Conservation (phyloP, 129 eudicot species). For the Rutidosis leptorrhynchoides region DNA sequence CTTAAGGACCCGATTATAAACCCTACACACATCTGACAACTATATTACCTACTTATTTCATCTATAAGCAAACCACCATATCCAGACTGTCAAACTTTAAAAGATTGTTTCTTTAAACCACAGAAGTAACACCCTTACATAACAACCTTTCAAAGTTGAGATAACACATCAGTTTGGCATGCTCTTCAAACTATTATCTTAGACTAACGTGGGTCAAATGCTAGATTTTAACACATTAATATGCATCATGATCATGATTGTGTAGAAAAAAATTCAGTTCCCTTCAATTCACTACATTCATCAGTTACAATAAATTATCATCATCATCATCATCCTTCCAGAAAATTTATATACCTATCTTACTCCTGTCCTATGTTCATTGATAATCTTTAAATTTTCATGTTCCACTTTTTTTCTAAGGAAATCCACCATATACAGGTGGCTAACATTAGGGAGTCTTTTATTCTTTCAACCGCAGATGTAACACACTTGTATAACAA, state of each 20-base stretch:
- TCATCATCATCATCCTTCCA: not conserved
- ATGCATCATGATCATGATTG: not conserved
- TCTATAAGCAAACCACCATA: not conserved
- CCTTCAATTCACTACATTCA: not conserved
- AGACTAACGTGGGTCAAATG: slow-evolving; percentile 6
- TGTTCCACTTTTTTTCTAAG: too few relatives aligned
- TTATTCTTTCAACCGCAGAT: too few relatives aligned
- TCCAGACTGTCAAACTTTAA: not conserved
- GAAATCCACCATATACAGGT: too few relatives aligned
- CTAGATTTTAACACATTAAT: not conserved
- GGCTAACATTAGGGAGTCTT: too few relatives aligned
- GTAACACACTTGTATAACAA: too few relatives aligned
- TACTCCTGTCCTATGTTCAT: not conserved
- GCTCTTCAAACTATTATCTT: slow-evolving; percentile 1
- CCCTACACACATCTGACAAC: not conserved
- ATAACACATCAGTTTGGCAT: not conserved
- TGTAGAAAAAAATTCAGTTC: not conserved
- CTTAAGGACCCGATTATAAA: not conserved
- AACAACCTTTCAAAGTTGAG: slow-evolving; percentile 5
- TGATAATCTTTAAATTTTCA: not conserved
- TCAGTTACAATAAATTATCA: too few relatives aligned
- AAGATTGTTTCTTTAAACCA: slow-evolving; percentile 7
- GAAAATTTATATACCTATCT: not conserved
- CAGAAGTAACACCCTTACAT: not conserved
- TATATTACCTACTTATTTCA: not conserved